Evolutionary conservation across 2,329 filamentous ascomycete species (phyloP).

Genomic region (Microsporum canis): DNA sequence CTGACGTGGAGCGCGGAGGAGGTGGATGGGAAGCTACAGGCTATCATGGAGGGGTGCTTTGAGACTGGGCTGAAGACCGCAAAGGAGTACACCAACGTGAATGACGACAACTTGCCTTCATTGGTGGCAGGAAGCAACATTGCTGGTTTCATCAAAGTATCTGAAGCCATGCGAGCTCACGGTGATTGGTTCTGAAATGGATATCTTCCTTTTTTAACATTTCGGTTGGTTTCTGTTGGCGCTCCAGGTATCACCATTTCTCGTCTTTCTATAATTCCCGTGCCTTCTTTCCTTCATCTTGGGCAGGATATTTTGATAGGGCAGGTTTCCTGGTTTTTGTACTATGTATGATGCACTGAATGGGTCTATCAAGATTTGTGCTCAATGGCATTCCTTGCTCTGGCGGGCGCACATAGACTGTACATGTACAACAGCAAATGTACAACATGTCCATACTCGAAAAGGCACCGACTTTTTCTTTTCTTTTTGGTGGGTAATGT

Average conservation of each 20-base stretch:
- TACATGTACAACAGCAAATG: neutral
- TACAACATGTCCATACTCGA: neutral
- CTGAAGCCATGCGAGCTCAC: conserved; percentile 86
- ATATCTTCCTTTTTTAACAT: neutral
- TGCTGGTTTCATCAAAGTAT: conserved; percentile 95
- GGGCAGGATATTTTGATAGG: neutral
- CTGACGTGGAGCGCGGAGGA: conserved; percentile 78
- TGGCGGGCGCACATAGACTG: neutral
- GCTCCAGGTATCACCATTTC: neutral
- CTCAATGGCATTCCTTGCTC: neutral
- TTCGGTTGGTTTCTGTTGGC: neutral
- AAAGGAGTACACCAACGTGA: conserved; percentile 69
- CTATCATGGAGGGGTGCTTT: conserved; percentile 92
- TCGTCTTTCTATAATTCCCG: neutral
- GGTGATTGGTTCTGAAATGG: conserved; percentile 71
- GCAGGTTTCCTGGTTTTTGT: neutral
- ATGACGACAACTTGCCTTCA: conserved; percentile 75
- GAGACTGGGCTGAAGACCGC: conserved; percentile 78
- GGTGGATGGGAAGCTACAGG: conserved; percentile 82
- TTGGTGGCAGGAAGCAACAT: conserved; percentile 93
- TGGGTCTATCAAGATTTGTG: neutral
- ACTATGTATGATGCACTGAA: neutral
- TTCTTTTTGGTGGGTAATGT: neutral
- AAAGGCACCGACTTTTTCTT: neutral
- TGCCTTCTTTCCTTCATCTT: neutral